Base-by-base conservation (phyloP, 1,284 basidiomycete species). In the Earliella scabrosa region DNA sequence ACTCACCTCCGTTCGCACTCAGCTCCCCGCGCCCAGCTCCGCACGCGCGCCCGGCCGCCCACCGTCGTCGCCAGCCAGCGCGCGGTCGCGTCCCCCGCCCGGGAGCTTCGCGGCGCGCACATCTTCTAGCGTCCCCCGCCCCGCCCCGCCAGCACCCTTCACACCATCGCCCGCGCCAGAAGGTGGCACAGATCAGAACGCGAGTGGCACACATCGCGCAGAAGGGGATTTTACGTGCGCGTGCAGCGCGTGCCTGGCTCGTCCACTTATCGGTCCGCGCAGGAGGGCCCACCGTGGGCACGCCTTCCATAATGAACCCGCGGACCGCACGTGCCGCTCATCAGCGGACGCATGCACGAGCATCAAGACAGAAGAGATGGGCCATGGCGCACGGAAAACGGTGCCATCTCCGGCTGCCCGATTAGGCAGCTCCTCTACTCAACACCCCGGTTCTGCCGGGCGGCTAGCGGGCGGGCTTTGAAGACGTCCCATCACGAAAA, bases 1-100 rank as follows among this genome's bases (percentile, higher is more conserved):
- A 62, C 58, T 55, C 43, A 57, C 57, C 54, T 50, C 52, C 55
- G 31, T 54, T 61, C 46, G 43, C 44, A 61, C 56, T 53, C 59
- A 61, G 50, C 55, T 3, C 47, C 16, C 55, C 52, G 50, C 52
- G 27, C 39, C 18, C 48, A 24, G 13, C 39, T 49, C 49, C 52
- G 45, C 41, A 31, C n/a, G n/a, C n/a, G 36, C 34, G 16, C 36
- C 6, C 39, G 14, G 23, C 21, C 16, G 5, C 23, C 13, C 39
- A 41, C 7, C n/a, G n/a, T n/a, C n/a, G n/a, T n/a, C n/a, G n/a
- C n/a, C n/a, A n/a, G n/a, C n/a, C n/a, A n/a, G n/a, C n/a, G n/a
- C n/a, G n/a, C n/a, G n/a, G n/a, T n/a, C n/a, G n/a, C n/a, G n/a
- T n/a, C n/a, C n/a, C n/a, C n/a, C n/a, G n/a, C n/a, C n/a, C n/a